phyloP scores from a whole-genome alignment of 2,329 filamentous ascomycete genomes.

The Akanthomyces muscarius region DNA sequence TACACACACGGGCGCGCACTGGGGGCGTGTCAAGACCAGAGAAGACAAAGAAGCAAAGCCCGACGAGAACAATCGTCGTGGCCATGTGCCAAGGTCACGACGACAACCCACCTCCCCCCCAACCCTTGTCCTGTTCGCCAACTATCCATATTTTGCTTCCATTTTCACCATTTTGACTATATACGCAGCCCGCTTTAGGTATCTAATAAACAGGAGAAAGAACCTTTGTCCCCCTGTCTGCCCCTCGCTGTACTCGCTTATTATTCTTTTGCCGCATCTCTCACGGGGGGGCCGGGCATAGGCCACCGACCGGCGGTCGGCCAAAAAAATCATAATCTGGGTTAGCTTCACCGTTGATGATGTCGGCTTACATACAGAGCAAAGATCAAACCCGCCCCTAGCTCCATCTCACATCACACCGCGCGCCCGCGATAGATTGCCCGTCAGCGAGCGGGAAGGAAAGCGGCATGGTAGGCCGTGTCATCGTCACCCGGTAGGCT shows the following conservation, averaged over 20 bases:
- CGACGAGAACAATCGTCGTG: background rate
- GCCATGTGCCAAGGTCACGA: conserved; percentile 13
- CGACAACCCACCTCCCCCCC: background rate
- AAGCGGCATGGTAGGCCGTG: background rate
- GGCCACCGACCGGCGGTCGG: no score
- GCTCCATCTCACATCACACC: conserved; percentile 1
- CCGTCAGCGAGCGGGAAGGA: background rate
- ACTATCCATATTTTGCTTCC: background rate
- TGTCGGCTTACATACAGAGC: background rate
- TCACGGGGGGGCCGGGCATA: no score
- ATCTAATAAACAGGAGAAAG: no score
- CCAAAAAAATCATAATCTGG: background rate
- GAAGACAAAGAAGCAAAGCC: background rate
- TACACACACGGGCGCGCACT: background rate
- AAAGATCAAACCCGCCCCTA: background rate
- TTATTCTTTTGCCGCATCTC: background rate
- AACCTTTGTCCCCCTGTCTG: no score
- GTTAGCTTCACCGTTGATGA: conserved; percentile 1
- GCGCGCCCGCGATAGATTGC: background rate
- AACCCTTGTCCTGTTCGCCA: background rate
- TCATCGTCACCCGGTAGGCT: background rate
- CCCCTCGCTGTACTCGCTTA: background rate
- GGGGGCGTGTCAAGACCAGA: background rate
- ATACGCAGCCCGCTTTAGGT: no score
- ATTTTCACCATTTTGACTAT: no score